A percentile compares a stretch with the other conserved stretches of the same genome.
These are phyloP conservation scores for Plasmopara viticola DNA, from an alignment of 352 stramenopile species.

Conservation along the genomic window DNA sequence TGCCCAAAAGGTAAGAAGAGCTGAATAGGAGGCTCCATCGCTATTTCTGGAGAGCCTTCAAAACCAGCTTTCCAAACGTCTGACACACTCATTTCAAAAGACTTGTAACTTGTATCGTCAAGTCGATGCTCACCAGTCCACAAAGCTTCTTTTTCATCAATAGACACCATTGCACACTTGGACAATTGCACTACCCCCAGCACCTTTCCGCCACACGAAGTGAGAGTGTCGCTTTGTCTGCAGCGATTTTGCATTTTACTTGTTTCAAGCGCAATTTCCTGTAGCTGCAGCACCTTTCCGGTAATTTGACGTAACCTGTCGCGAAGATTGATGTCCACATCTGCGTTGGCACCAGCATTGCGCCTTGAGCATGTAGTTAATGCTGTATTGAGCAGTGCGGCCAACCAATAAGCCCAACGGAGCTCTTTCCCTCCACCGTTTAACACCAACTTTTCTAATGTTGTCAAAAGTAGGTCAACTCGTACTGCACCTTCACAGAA, in stretches of 20 bases:
- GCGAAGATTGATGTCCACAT: slow-evolving; percentile 1
- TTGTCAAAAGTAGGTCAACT: slow-evolving; percentile 16
- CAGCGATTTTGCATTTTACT: background rate
- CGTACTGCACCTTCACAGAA: slow-evolving; percentile 16
- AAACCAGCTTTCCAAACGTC: slow-evolving; percentile 7
- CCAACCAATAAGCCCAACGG: slow-evolving; percentile 30
- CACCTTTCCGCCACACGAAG: slow-evolving; percentile 5
- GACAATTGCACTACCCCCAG: slow-evolving; percentile 9
- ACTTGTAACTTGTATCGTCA: slow-evolving; percentile 1
- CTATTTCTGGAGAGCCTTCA: background rate
- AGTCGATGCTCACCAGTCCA: slow-evolving; percentile 11
- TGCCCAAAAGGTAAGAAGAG: slow-evolving; percentile 26
- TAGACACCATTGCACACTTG: slow-evolving; percentile 11
- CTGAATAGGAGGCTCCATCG: slow-evolving; percentile 11
- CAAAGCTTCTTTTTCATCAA: slow-evolving; percentile 7
- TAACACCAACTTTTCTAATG: slow-evolving; percentile 10
- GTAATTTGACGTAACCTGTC: slow-evolving; percentile 10
- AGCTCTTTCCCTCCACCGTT: slow-evolving; percentile 10
- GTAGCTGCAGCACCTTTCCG: slow-evolving; percentile 11
- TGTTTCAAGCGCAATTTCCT: slow-evolving; percentile 6
- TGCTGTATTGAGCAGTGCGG: slow-evolving; percentile 35
- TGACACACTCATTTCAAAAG: slow-evolving; percentile 9
- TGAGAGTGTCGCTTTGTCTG: background rate
- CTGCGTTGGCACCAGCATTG: slow-evolving; percentile 8
- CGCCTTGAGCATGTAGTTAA: slow-evolving; percentile 23